Evolutionary conservation across 352 stramenopile genomes (phyloP), one percentile per base, ranked within the genome.

Genomic region (Globisporangium mamillatum): DNA sequence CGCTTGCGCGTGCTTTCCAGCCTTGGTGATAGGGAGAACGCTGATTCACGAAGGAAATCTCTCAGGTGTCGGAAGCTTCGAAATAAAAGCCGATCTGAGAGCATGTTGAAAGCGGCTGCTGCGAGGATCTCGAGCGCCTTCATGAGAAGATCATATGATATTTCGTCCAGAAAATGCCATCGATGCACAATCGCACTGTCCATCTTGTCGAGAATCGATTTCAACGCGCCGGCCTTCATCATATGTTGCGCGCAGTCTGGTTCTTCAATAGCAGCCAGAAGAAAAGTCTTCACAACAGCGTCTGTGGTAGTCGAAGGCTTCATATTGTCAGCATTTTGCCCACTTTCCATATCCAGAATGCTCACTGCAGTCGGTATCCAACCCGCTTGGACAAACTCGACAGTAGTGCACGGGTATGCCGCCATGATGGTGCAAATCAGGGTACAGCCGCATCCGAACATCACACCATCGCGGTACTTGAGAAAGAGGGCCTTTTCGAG

Each of bases 401-500:
- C 41, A 46, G 46, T 32, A 5, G 36, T 32, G 18, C n/a, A 27
- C 12, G 60, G 44, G 0, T 7, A 56, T n/a, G 20, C 32, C 8
- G 18, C 34, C 18, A 66, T 54, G 10, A 57, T 66, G 24, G 27
- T 3, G 44, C 22, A 66, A n/a, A 66, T 24, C n/a, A 79, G n/a
- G 10, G 16, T 38, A 63, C 70, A 79, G 0, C 70, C 63, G 48
- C 25, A 56, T 12, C 68, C 22, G 22, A 75, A 46, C 27, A 76
- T 57, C 32, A 54, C 29, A 20, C 14, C 27, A 10, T 50, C 60
- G 34, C 27, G 56, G 25, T 63, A 67, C 12, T 70, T 65, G 20
- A 73, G 29, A 48, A 60, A 48, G 14, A 75, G 53, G 6, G 67
- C 48, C 53, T 67, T 60, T 16, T 79, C 67, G 4, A 79, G 50